Base-by-base conservation (phyloP, 1,284 basidiomycete genomes). In the Boletus austroedulis region DNA sequence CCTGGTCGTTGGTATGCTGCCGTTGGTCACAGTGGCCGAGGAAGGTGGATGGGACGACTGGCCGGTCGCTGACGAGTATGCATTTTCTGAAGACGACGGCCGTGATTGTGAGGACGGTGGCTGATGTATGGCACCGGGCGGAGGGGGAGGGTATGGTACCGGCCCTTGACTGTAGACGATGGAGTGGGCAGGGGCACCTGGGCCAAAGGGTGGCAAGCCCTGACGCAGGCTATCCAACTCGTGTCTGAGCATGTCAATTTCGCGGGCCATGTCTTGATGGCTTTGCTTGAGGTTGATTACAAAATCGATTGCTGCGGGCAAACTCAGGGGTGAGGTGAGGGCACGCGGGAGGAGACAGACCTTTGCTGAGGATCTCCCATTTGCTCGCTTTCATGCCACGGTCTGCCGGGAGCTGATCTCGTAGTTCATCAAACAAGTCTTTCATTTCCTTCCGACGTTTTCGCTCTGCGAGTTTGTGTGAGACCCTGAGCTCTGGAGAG, bases 391-490 rank as follows among this genome's bases (percentile, higher is more conserved):
- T 96, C 87, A 94, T 90, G 36, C 92, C 92, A 56, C 93, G 82
- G 74, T 95, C 93, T 46, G 90, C 89, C 4, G 95, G 95, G 34
- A 98, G 78, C 64, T 92, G 86, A 73, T 95, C 94, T 57, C 92
- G 83, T 59, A 98, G 77, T 74, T 98, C 95, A 67, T 98, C 95
- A 70, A 97, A 98, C 50, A 98, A 74, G 60, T 97, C 94, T 71
- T 95, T 95, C 95, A 98, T 98, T 76, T 98, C 95, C 77, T 95
- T 96, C 72, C 95, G 82, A 64, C 95, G 80, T 75, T 98, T 97
- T 61, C 95, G 80, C 76, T 98, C 95, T 3, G 95, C 95, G 23
- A 97, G 83, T 72, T 97, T 97, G 77, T 98, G 95, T 15, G 91
- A 94, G 45, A 97, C 85, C 54, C 94, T 85, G 45, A 98, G 80